Evolutionary conservation across 441 rosid species (phyloP).

Genomic region (Geranium incanum): DNA sequence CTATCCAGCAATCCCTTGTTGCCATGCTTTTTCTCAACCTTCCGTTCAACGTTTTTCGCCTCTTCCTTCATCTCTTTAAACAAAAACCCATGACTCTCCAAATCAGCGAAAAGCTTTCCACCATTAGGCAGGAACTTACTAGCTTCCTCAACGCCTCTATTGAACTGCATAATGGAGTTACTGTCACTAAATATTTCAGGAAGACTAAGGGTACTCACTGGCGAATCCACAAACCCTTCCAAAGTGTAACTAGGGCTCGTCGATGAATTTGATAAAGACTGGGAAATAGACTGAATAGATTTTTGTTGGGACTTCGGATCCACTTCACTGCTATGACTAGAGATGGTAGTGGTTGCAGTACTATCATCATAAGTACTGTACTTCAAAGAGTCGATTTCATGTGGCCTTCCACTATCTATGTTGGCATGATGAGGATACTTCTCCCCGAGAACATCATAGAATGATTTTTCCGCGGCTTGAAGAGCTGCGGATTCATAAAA

Average conservation of each 20-base stretch:
- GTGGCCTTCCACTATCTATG: conserved; percentile 15
- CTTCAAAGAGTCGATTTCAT: too few species aligned
- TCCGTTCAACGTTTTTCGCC: conserved; percentile 15
- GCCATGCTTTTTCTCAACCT: conserved; percentile 6
- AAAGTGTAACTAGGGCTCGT: conserved; percentile 20
- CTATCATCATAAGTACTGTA: too few species aligned
- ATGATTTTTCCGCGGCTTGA: conserved; percentile 40
- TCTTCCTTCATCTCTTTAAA: conserved; percentile 25
- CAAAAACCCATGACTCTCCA: conserved; percentile 23
- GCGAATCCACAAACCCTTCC: conserved; percentile 34
- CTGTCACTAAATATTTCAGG: conserved; percentile 30
- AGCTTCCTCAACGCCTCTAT: conserved; percentile 36
- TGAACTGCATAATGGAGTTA: conserved; percentile 30
- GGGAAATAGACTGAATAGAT: conserved; percentile 26
- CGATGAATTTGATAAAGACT: conserved; percentile 31
- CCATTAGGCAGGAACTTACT: conserved; percentile 38
- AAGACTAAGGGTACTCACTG: conserved; percentile 29
- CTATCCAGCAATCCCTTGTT: background rate
- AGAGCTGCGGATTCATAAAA: conserved; percentile 42
- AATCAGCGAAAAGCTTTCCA: conserved; percentile 17
- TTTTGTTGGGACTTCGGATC: background rate
- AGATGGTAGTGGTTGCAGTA: too few species aligned
- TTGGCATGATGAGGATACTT: conserved; percentile 28
- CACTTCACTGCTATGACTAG: too few species aligned
- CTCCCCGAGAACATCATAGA: conserved; percentile 39